A percentile compares a stretch with the other conserved stretches of the same genome.
These are phyloP conservation scores for Kondoa malvinella DNA, from an alignment of 768 basidiomycete species.

Conservation along the genomic window DNA sequence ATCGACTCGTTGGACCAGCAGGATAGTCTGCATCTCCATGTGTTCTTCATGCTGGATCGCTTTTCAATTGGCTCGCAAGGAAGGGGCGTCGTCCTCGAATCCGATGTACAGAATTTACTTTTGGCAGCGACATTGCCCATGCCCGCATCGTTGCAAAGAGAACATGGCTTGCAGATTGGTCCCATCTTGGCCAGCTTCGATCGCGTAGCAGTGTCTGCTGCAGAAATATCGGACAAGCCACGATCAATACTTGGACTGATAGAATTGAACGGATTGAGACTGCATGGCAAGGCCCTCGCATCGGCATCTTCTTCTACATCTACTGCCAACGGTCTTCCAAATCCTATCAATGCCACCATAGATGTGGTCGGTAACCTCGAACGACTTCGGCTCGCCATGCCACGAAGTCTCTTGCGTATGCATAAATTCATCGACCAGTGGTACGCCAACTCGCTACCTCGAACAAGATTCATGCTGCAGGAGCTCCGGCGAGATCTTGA, in stretches of 20 bases:
- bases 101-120: background rate
- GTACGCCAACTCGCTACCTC: conserved; percentile 61
- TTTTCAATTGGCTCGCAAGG: background rate
- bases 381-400: conserved; percentile 5
- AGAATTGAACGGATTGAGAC: background rate
- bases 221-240: background rate
- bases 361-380: background rate
- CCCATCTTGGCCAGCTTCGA: background rate
- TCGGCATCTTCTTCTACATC: background rate
- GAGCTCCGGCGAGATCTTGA: conserved; percentile 20
- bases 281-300: background rate
- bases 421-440: conserved; percentile 47
- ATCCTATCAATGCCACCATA: background rate
- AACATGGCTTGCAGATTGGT: background rate
- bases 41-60: background rate
- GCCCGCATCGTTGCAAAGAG: background rate
- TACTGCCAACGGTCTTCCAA: background rate
- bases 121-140: background rate
- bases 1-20: background rate
- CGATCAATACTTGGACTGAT: background rate
- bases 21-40: too few species aligned
- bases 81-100: background rate
- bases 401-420: conserved; percentile 12
- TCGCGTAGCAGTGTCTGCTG: background rate
- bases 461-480: conserved; percentile 26